Base-by-base conservation (phyloP, 2,329 filamentous ascomycete genomes). In the Curvularia eragrostidis region DNA sequence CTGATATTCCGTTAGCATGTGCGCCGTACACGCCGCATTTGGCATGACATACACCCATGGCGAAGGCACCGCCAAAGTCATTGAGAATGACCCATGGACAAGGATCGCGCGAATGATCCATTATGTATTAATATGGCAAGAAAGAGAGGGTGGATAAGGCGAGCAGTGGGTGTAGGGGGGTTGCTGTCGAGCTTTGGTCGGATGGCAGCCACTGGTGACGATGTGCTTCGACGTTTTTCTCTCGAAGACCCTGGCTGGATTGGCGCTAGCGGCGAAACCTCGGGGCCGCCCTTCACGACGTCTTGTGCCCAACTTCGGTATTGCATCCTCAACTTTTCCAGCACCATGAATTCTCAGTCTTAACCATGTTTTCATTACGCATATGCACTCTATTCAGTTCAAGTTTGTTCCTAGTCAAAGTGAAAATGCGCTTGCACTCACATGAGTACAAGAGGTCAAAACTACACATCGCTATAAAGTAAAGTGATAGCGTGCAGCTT, bases 71-170 rank as follows among this genome's bases (percentile, higher is more conserved):
- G 63, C 95, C 95, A 77, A 98, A 98, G 82, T 99, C 95, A 81
- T 93, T 97, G 68, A 98, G 85, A 66, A 95, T 91, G 74, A 98
- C 93, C 89, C 90, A 98, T 55, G 95, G 95, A 81, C 95, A 98
- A 63, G 95, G 95, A 80, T 98, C 95, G 82, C 95, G 87, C 64
- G 91, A 90, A 84, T 98, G 95, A 87, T 99, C 94, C 90, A 97
- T 95, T 54, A 41, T 74, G 59, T 47, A 58, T 51, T 55, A 56
- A 18, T 12, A 19, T 19, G 38, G 43, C 34, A 15, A 30, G 46
- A 19, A 23, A 15, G 28, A 15, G 28, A 42, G 9, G 32, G 54
- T 10, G 30, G 26, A 30, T 44, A 44, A 39, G 30, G 48, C 36
- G 28, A 23, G 41, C 38, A 10, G 52, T 19, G 24, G 47, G 19